phyloP scores from a whole-genome alignment of 331 rosid species.

The Saraca asoca region DNA sequence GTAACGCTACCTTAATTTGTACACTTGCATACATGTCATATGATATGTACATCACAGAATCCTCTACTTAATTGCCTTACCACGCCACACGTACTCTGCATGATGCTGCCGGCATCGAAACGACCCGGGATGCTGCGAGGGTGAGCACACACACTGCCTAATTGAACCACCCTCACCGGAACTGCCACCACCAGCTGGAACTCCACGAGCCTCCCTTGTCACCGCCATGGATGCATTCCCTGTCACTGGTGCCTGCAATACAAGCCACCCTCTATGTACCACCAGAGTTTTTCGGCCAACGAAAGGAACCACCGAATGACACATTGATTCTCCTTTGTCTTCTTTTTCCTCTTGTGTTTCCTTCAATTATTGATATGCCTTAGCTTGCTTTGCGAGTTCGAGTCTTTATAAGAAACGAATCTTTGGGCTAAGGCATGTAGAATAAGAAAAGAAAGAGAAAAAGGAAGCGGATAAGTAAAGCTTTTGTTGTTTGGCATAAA shows the following conservation, averaged over 20 bases:
- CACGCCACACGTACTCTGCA: constrained; percentile 64
- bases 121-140: constrained; percentile 80
- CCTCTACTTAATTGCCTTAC: too few relatives aligned
- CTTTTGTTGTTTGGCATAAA: constrained; percentile 36
- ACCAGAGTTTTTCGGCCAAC: constrained; percentile 37
- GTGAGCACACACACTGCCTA: constrained; percentile 73
- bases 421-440: constrained; percentile 22
- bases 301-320: constrained; percentile 51
- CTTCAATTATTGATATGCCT: constrained; percentile 5
- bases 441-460: constrained; percentile 33
- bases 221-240: constrained; percentile 28
- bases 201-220: constrained; percentile 31
- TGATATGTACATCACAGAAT: too few relatives aligned
- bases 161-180: constrained; percentile 1
- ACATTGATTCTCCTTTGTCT: constrained; percentile 45
- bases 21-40: too few relatives aligned
- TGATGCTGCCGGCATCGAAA: constrained; percentile 85
- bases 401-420: constrained; percentile 57
- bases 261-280: constrained; percentile 48
- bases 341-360: too few relatives aligned
- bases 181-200: constrained; percentile 10
- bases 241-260: constrained; percentile 15
- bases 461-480: constrained; percentile 50
- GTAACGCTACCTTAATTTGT: too few relatives aligned
- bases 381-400: constrained; percentile 22